Base-by-base conservation (phyloP, 176 grass and related monocot species). In the Alloteropsis semialata region DNA sequence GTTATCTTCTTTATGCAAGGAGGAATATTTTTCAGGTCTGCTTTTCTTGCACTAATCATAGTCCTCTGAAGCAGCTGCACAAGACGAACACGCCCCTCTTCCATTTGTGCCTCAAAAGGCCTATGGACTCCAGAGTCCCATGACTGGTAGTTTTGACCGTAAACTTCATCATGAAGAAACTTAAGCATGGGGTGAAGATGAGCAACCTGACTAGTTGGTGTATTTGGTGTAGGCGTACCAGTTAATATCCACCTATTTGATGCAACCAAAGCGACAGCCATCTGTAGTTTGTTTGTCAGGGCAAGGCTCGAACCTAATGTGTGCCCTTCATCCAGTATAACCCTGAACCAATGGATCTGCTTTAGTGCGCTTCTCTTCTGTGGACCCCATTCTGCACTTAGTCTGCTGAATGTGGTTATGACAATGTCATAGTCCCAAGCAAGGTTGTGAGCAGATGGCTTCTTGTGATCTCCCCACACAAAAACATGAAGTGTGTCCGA, bases 341-440 rank as follows among this genome's bases (percentile, higher is more conserved):
- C 89, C 69, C 96, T 92, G 78, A 93, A 85, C 92, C 96, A 98
- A 72, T 98, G 96, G 77, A 98, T 89, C 80, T 95, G 96, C 87
- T 87, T 93, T 79, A 98, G 76, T 74, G 84, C 76, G 65, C 96
- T 98, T 76, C 82, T 85, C 92, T 98, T 98, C 33, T 67, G 79
- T 76, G 89, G 96, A 61, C 82, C 61, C 96, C 96, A 95, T 82
- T 95, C 92, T 69, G 91, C 80, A 79, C 96, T 98, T 84, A 98
- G 95, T 80, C 91, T 90, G 65, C 84, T 90, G 85, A 98, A 98
- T 37, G 96, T 95, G 65, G 96, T 95, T 84, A 95, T 89, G 68
- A 98, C 89, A 74, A 98, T 86, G 79, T 98, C 96, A 87, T 92
- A 93, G 77, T 95, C 96, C 96, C 96, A 98, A 65, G 96, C 96